A percentile compares a stretch with the other conserved stretches of the same genome.
These are phyloP conservation scores for Rhododendron molle DNA, from an alignment of 148 eudicot genomes.

Conservation along the genomic window DNA sequence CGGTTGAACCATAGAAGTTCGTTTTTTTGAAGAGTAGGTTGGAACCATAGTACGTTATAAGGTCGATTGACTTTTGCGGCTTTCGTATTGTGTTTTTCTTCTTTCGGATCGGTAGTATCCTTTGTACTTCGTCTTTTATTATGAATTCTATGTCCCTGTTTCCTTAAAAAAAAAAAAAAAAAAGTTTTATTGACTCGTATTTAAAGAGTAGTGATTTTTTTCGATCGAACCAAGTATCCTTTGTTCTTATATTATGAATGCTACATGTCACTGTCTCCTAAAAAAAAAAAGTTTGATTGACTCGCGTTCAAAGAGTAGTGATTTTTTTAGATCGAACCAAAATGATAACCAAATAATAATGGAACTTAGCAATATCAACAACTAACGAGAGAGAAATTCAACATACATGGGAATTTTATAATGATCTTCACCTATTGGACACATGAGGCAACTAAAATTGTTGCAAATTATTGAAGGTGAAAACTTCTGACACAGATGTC, in stretches of 20 bases:
- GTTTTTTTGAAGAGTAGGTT: not conserved
- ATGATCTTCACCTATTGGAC: not conserved
- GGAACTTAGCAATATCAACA: not conserved
- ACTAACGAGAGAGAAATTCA: not conserved
- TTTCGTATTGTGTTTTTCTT: too few species aligned
- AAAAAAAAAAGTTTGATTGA: not conserved
- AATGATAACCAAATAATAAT: too few species aligned
- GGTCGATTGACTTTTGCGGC: not conserved
- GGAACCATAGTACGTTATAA: too few species aligned
- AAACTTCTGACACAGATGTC: not conserved
- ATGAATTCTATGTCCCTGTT: not conserved
- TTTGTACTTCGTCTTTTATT: too few species aligned
- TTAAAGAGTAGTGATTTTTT: not conserved
- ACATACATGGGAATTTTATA: not conserved
- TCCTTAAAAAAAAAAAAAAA: too few species aligned
- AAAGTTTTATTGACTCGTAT: not conserved
- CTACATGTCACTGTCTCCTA: not conserved
- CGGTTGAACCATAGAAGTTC: not conserved
- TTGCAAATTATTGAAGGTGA: not conserved
- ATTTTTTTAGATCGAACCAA: not conserved
- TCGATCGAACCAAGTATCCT: not conserved
- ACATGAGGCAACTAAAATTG: conserved; percentile 6
- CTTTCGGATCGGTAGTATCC: too few species aligned
- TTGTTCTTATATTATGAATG: not conserved
- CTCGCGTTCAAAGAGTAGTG: not conserved